Base-by-base conservation (phyloP, 495 filamentous ascomycete genomes). In the Podospora comata region DNA sequence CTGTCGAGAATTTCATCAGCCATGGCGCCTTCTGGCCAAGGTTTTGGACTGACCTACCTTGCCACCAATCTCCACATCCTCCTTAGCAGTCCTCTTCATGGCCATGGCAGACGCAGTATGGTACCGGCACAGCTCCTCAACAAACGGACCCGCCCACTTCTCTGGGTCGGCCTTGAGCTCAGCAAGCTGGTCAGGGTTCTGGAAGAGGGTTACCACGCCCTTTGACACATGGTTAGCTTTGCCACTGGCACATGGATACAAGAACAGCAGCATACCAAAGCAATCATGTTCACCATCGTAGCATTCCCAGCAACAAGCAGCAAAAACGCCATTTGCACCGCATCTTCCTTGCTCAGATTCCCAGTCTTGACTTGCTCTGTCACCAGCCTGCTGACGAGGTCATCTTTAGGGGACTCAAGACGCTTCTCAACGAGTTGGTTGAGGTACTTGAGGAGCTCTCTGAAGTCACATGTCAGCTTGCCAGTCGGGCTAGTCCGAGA, bases 251-350 rank as follows among this genome's bases (percentile, higher is more conserved):
- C 15, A n/a, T 57, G n/a, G 55, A 30, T 5, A 5, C 7, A 32
- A 60, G 26, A 65, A 11, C 18, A 30, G 5, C 3, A 20, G 67
- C 72, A n/a, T 62, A 77, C 79, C 28, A 84, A 71, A 1, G 76
- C 74, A 61, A 82, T 82, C 79, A 82, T 83, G 69, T 79, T 82
- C 13, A 84, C 77, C 78, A 84, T 82, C 13, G 82, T 82, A 0
- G 82, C 81, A 55, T 84, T 84, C 3, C 81, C 82, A 0, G 82
- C 82, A 0, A 82, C 81, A 1, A 84, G 77, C 44, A 83, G 67
- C 27, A 84, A 67, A 69, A 82, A 83, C 0, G 81, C 78, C 64
- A 82, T 80, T 64, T 80, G 77, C 1, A 79, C 74, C 0, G 77
- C 80, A 44, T 82, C 81, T 0, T 65, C 69, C 68, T 74, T 77